Percentiles rank a stretch among this genome's conserved stretches.
Conservation (phyloP, 768 basidiomycete species). For the Phlebiopsis flavidoalba region DNA sequence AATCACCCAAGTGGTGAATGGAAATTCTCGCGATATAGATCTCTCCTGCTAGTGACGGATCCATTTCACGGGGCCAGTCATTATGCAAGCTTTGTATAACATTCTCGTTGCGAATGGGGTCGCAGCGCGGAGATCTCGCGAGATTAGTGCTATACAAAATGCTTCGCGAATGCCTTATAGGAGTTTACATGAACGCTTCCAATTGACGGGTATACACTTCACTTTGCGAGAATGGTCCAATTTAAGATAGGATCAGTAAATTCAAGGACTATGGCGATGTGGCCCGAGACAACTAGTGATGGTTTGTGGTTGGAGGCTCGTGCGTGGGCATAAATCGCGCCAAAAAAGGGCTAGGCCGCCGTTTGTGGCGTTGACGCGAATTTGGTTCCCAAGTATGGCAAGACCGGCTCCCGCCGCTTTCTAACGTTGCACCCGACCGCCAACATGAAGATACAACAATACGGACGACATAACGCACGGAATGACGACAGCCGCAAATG, state of each 20-base stretch:
- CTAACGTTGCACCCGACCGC: too few relatives aligned
- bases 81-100: conserved; percentile 13
- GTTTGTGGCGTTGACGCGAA: too few relatives aligned
- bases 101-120: neutral
- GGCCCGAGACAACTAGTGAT: neutral
- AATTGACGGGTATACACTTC: neutral
- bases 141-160: neutral
- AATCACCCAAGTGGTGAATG: conserved; percentile 36
- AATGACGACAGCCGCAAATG: too few relatives aligned
- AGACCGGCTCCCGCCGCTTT: too few relatives aligned
- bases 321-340: too few relatives aligned
- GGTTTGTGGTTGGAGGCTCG: neutral
- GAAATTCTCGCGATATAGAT: conserved; percentile 49
- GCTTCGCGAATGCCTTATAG: neutral
- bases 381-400: too few relatives aligned
- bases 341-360: too few relatives aligned
- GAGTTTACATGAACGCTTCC: neutral
- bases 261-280: neutral
- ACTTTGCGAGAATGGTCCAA: neutral
- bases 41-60: conserved; percentile 57
- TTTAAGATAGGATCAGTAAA: neutral
- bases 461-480: too few relatives aligned
- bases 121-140: neutral
- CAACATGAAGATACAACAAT: too few relatives aligned
- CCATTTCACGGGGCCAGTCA: conserved; percentile 39